Evolutionary conservation across 75 land plant species (phyloP), one percentile per base, ranked within the genome.

Genomic region (Pinus taeda): DNA sequence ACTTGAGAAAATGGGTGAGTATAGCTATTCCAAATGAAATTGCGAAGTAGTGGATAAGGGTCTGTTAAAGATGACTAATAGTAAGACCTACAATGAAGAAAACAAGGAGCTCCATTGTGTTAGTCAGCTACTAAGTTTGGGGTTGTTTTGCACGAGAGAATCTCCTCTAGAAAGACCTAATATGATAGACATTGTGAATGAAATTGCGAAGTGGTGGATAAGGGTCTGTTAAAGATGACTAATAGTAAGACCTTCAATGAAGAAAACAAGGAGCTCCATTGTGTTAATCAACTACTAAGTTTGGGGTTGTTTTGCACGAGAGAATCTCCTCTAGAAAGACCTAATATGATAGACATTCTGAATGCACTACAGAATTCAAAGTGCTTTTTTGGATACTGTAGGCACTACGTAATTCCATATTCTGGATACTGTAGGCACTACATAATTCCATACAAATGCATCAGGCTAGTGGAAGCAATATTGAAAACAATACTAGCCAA

Each of bases 301-400:
- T 75, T 82, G 53, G 84, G 81, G 36, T 57, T 82, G 42, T 49
- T 73, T 11, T 82, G 84, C 39, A 71, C 81, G 15, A 78, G 76
- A 36, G 81, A 82, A 36, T 45, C 74, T 33, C 81, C 81, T 24
- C 76, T 62, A 11, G 84, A 74, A 57, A 62, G 76, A 5, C 84
- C 84, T 24, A 82, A 76, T n/a, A 82, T 82, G 84, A 81, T 75
- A 15, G 84, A 82, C 24, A 81, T 82, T 33, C 6, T 24, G 8
- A 60, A 1, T 0, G 21, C 22, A 24, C 22, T 60, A 24, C 42
- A 39, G 3, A 39, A 39, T 39, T 39, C 4, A 5, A 22, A 9
- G 9, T 26, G 21, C 62, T 60, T 60, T 60, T 21, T 7, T 60
- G 4, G 11, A 21, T 26, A 60, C 11, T 60, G 9, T 24, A 6